A percentile compares a stretch with the other conserved stretches of the same genome.
Evolutionary conservation across 73 alveolate genomes (phyloP).

Genomic region (Tetrahymena malaccensis): DNA sequence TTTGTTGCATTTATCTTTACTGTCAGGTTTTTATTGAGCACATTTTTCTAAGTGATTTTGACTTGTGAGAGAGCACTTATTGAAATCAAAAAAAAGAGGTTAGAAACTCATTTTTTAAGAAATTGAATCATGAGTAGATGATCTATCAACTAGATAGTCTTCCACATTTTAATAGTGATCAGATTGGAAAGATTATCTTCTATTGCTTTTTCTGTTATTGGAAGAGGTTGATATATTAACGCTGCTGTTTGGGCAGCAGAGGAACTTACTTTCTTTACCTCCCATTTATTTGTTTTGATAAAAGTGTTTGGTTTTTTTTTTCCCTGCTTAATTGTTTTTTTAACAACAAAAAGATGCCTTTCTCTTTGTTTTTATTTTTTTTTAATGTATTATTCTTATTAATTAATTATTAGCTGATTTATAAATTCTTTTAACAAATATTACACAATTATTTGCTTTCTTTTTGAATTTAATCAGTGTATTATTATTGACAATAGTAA

Average conservation of each 20-base stretch:
- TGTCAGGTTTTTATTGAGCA: background rate
- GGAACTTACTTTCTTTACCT: background rate
- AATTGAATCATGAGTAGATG: background rate
- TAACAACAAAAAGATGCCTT: background rate
- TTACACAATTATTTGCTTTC: background rate
- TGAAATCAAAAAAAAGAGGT: background rate
- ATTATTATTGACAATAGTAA: too few relatives aligned
- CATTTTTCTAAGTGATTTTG: background rate
- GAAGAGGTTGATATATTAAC: background rate
- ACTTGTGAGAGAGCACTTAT: background rate
- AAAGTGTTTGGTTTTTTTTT: background rate
- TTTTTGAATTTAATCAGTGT: background rate
- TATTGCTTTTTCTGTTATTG: background rate
- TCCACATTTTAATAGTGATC: background rate
- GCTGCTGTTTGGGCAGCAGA: background rate
- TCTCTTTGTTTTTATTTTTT: background rate
- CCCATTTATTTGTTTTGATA: background rate
- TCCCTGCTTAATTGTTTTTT: background rate
- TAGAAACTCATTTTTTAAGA: background rate
- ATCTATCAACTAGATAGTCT: background rate
- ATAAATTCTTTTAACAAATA: background rate
- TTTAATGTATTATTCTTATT: background rate
- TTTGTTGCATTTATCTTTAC: background rate
- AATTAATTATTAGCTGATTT: background rate
- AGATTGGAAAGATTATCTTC: background rate